phyloP scores from a whole-genome alignment of 2,329 filamentous ascomycete species.

The Colletotrichum cereale region DNA sequence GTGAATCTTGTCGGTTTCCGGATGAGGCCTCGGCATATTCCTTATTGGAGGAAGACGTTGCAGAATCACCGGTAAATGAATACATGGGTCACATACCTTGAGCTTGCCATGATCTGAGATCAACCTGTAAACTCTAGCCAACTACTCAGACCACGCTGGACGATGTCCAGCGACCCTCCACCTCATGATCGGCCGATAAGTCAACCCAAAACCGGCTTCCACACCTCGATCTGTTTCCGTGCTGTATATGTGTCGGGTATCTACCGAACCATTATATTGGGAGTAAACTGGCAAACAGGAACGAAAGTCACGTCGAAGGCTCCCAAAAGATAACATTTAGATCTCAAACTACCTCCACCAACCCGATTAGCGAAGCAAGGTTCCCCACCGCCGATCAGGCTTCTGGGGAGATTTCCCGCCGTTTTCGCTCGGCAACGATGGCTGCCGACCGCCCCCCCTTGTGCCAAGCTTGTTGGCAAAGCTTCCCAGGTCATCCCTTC shows the following conservation, averaged over 20 bases:
- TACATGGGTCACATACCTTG: not conserved
- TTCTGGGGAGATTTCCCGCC: not conserved
- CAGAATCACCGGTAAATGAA: not conserved
- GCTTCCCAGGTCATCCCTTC: not conserved
- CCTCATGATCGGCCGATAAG: not conserved
- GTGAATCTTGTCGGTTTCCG: not conserved
- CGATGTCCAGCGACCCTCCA: not conserved
- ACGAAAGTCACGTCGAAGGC: not conserved
- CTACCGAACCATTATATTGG: not conserved
- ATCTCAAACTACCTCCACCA: not conserved
- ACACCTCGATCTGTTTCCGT: not conserved
- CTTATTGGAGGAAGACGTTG: not conserved
- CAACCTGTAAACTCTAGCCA: too few relatives aligned
- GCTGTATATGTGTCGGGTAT: too few relatives aligned
- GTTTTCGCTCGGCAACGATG: not conserved
- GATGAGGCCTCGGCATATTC: not conserved
- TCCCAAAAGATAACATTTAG: not conserved
- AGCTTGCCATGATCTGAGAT: not conserved
- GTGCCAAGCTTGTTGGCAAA: not conserved
- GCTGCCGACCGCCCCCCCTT: not conserved
- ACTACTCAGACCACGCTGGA: not conserved
- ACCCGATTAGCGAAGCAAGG: slow-evolving; percentile 5
- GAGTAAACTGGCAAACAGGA: not conserved
- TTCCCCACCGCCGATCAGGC: slow-evolving; percentile 6
- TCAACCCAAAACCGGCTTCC: too few relatives aligned